These are phyloP conservation scores for Cyberlindnera mycetangii DNA, from an alignment of 805 yeast genomes.

Conservation along the genomic window DNA sequence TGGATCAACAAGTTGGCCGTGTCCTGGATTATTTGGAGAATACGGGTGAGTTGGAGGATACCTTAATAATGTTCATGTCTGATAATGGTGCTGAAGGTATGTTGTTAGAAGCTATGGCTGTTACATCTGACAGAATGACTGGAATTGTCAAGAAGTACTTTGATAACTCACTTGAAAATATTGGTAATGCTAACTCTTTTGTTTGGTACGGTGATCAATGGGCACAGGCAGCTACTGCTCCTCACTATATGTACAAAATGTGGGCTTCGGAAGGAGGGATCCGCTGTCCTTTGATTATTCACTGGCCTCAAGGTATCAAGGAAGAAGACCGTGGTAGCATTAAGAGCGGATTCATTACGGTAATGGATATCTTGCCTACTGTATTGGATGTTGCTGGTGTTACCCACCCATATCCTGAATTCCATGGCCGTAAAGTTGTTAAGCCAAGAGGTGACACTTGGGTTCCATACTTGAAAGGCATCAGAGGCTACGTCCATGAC, in stretches of 20 bases:
- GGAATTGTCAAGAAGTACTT: conserved; percentile 28
- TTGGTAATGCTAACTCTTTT: conserved; percentile 47
- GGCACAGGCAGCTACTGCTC: conserved; percentile 65
- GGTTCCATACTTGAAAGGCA: conserved; percentile 35
- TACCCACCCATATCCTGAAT: conserved; percentile 39
- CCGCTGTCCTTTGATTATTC: conserved; percentile 51
- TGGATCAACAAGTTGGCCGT: conserved; percentile 51
- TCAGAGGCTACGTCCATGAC: conserved; percentile 25
- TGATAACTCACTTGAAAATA: conserved; percentile 43
- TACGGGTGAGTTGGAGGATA: conserved; percentile 48
- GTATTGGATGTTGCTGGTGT: conserved; percentile 48
- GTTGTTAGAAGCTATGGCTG: conserved; percentile 54
- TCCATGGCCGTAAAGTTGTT: conserved; percentile 43
- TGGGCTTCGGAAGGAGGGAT: conserved; percentile 63
- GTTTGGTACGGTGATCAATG: conserved; percentile 54
- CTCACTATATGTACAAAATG: conserved; percentile 50
- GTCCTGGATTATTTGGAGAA: conserved; percentile 41
- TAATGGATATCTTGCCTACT: conserved; percentile 61
- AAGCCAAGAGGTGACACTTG: conserved; percentile 45
- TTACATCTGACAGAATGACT: conserved; percentile 28
- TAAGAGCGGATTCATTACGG: conserved; percentile 45
- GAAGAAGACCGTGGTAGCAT: conserved; percentile 30
- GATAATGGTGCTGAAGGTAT: conserved; percentile 68
- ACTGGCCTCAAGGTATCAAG: conserved; percentile 36
- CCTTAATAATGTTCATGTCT: conserved; percentile 56